These are phyloP conservation scores for Coniferiporia sulphurascens DNA, from an alignment of 1,284 basidiomycete genomes.

Conservation along the genomic window DNA sequence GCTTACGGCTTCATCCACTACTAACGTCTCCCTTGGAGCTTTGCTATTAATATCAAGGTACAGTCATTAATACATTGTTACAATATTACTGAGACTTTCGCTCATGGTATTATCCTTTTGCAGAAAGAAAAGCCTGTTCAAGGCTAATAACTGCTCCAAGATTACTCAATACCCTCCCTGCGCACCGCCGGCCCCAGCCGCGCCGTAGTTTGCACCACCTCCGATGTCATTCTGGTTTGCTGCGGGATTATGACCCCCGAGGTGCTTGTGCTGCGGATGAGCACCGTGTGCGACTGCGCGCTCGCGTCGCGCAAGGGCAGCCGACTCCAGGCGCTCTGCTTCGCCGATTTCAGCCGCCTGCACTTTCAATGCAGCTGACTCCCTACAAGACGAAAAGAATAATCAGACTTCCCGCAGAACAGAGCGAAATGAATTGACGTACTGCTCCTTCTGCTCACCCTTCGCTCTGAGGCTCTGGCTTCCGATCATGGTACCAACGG, in stretches of 20 bases:
- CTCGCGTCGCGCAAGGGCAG: conserved; percentile 44
- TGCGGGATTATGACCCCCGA: conserved; percentile 13
- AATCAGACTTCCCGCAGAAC: neutral
- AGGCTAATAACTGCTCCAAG: too few species aligned
- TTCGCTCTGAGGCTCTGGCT: conserved; percentile 45
- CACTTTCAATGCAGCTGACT: conserved; percentile 41
- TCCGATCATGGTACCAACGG: conserved; percentile 42
- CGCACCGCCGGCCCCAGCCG: conserved; percentile 1
- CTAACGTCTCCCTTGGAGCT: too few species aligned
- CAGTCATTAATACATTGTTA: too few species aligned
- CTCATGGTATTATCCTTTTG: too few species aligned
- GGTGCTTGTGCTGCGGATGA: conserved; percentile 13
- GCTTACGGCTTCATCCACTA: too few species aligned
- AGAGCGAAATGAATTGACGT: conserved; percentile 18
- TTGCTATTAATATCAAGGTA: too few species aligned
- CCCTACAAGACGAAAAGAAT: conserved; percentile 25
- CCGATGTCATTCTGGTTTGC: conserved; percentile 11
- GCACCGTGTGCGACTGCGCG: conserved; percentile 48
- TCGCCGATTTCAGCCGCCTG: conserved; percentile 48
- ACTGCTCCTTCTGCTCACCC: conserved; percentile 50
- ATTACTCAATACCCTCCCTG: conserved; percentile 1
- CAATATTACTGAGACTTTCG: too few species aligned
- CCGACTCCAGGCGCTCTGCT: conserved; percentile 48
- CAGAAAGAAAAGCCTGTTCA: too few species aligned
- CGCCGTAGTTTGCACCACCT: conserved; percentile 3